A percentile compares a stretch with the other conserved stretches of the same genome.
These are phyloP conservation scores for Venustampulla echinocandica DNA, from an alignment of 495 filamentous ascomycete species.

Conservation along the genomic window DNA sequence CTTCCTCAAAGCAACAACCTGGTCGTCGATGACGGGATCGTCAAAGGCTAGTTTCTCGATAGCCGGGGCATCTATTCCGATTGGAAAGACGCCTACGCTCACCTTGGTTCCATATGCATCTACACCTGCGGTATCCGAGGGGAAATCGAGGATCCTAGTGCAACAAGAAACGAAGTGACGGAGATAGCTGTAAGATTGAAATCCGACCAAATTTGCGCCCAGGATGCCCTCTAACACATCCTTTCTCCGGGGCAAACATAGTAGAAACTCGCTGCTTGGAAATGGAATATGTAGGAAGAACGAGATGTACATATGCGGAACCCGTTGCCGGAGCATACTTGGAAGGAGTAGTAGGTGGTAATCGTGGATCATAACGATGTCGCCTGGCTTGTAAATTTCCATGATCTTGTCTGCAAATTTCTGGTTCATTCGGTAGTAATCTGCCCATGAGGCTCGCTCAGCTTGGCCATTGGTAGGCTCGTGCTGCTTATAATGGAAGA, in stretches of 20 bases:
- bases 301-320: conserved; percentile 77
- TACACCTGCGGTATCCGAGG: conserved; percentile 68
- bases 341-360: conserved; percentile 85
- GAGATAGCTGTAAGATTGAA: conserved; percentile 89
- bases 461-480: conserved; percentile 75
- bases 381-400: conserved; percentile 77
- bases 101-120: conserved; percentile 84
- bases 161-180: conserved; percentile 89
- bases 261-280: conserved; percentile 86
- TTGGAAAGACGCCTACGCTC: conserved; percentile 82
- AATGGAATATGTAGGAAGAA: conserved; percentile 91
- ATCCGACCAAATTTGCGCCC: conserved; percentile 82
- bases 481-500: conserved; percentile 90
- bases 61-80: conserved; percentile 72
- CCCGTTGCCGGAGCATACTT: conserved; percentile 69
- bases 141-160: conserved; percentile 76
- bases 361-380: conserved; percentile 86
- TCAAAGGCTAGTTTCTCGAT: conserved; percentile 65
- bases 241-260: conserved; percentile 76
- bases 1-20: conserved; percentile 54
- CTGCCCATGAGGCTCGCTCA: conserved; percentile 75
- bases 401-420: conserved; percentile 81
- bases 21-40: conserved; percentile 54
- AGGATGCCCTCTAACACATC: conserved; percentile 81
- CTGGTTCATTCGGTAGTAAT: conserved; percentile 81